Evolutionary conservation across 208 protist species (phyloP).

Genomic region (Trypanosoma boissoni): DNA sequence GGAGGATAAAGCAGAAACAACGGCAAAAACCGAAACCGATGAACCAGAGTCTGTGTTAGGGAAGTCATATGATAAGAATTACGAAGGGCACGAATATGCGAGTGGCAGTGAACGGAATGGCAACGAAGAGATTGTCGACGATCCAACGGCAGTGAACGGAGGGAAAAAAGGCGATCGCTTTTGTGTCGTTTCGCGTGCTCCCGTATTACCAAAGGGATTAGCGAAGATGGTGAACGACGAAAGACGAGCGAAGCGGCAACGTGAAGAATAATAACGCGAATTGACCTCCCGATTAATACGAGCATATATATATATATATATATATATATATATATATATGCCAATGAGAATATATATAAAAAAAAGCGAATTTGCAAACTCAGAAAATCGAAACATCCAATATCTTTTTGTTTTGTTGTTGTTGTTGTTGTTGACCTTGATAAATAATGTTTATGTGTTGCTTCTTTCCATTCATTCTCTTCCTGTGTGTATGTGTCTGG

Average conservation of each 20-base stretch:
- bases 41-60: neutral
- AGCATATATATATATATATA: neutral
- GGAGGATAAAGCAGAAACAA: neutral
- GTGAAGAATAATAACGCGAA: constrained; percentile 17
- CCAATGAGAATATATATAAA: neutral
- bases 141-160: constrained; percentile 27
- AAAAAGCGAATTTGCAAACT: too few relatives aligned
- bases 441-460: neutral
- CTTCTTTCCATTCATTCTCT: neutral
- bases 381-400: too few relatives aligned
- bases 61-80: constrained; percentile 12
- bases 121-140: constrained; percentile 24
- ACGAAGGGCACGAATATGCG: neutral
- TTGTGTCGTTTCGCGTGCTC: constrained; percentile 46
- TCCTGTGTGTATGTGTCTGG: too few relatives aligned
- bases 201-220: constrained; percentile 55
- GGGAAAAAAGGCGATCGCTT: constrained; percentile 33
- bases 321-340: neutral
- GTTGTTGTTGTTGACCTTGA: neutral
- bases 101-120: constrained; percentile 21
- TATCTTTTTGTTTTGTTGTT: neutral
- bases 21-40: constrained; percentile 3
- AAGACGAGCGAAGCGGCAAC: constrained; percentile 25
- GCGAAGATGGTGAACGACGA: constrained; percentile 17
- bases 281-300: neutral